Base-by-base conservation (phyloP, 768 basidiomycete species). In the Boletus vermiculosoides region DNA sequence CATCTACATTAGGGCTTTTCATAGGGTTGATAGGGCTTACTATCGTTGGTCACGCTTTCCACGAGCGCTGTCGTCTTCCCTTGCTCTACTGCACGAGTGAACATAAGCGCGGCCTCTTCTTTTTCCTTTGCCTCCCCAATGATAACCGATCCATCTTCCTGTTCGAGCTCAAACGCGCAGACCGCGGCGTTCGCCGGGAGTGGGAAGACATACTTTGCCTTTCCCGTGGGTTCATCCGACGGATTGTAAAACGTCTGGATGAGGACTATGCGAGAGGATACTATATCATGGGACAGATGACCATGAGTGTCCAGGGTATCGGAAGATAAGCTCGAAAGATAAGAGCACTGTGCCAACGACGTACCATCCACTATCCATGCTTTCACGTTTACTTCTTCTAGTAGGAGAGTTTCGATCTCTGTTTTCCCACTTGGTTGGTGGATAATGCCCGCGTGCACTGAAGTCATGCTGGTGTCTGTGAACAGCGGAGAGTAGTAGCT, bases 161-260 rank as follows among this genome's bases (percentile, higher is more conserved):
- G 72, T 39, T 71, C 71, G 67, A 85, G 76, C 34, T 77, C 70
- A 61, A 87, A 87, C 0, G 76, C 77, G 56, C 82, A 85, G 9
- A 85, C 75, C 0, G 82, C 83, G 0, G 79, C 80, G 31, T 72
- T 73, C 1, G 77, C 80, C 0, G 85, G 86, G 6, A 86, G 75
- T 10, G 85, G 84, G 59, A 87, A 86, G 39, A 77, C 73, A 65
- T 85, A 87, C 33, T 80, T 76, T 28, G 80, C 81, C 45, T 77
- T 71, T 40, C 68, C 65, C 0, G 82, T 83, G 1, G 74, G 63
- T 36, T 56, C 58, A 10, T 68, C 64, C 4, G 71, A 70, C 0
- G 72, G 59, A 56, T 83, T 83, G 16, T 52, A 64, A 64, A 76
- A 83, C 0, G 65, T 67, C 51, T 82, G 81, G 1, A 59, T 57